Evolutionary conservation across 805 yeast genomes (phyloP).

Genomic region (Blastobotrys peoriensis): DNA sequence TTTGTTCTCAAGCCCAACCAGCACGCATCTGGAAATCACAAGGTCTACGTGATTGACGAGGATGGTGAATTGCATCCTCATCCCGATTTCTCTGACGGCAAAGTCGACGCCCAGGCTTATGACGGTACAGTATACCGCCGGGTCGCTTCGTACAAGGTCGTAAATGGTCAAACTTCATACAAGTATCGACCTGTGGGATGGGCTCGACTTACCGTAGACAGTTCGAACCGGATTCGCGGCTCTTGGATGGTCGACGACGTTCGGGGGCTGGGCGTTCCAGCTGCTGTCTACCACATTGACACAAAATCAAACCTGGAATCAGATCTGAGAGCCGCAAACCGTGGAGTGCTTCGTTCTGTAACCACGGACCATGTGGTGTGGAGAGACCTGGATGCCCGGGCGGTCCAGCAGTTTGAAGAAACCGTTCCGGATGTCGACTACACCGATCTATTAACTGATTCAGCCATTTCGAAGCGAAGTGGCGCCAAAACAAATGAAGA

Average conservation of each 20-base stretch:
- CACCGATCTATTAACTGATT: conserved; percentile 5
- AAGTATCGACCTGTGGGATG: conserved; percentile 27
- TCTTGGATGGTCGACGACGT: conserved; percentile 30
- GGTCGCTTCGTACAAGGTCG: conserved; percentile 11
- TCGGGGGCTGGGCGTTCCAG: conserved; percentile 25
- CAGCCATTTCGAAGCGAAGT: conserved; percentile 2
- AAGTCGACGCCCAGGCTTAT: conserved; percentile 8
- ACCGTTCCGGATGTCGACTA: conserved; percentile 8
- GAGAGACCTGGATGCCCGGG: conserved; percentile 25
- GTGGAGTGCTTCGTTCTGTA: conserved; percentile 6
- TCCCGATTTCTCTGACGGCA: conserved; percentile 14
- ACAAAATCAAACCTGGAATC: conserved; percentile 9
- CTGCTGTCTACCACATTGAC: conserved; percentile 24
- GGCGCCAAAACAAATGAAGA: neutral
- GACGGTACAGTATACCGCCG: conserved; percentile 27
- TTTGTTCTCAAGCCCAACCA: conserved; percentile 19
- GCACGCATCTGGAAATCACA: conserved; percentile 7
- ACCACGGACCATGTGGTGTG: conserved; percentile 21
- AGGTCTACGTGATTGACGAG: conserved; percentile 14
- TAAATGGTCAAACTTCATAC: conserved; percentile 11
- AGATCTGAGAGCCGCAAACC: conserved; percentile 14
- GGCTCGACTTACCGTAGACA: conserved; percentile 26
- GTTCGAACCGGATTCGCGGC: conserved; percentile 21
- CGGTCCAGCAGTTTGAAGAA: conserved; percentile 12
- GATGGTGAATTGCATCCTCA: conserved; percentile 13